Evolutionary conservation across 306 rosid genomes (phyloP), one percentile per base, ranked within the genome.

Genomic region (Malus sieversii): DNA sequence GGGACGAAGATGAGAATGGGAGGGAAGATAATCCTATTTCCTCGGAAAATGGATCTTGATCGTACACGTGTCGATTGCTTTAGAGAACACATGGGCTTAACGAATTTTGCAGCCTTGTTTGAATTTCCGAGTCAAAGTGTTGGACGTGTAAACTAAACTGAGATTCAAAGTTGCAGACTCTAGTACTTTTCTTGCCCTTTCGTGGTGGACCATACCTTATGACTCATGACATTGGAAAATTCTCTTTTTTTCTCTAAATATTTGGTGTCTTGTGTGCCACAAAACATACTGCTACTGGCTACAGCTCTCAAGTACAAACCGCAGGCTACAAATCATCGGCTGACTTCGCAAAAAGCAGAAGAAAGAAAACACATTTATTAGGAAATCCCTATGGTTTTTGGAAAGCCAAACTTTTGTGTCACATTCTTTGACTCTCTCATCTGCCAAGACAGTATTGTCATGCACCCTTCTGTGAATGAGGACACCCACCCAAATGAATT

Each of bases 81-180:
- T 2, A 25, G 61, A 29, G 45, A n/a, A 27, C 55, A 75, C 48
- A 0, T 12, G 66, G 76, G 33, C 33, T 5, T 2, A 20, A 18
- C 75, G 12, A 11, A 35, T 32, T n/a, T 38, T 71, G 62, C 80
- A 10, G 70, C 42, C 60, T 32, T 13, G 10, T 4, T 70, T 3
- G 72, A 75, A 66, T 10, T 60, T 38, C 42, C 32, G n/a, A 76
- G 84, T 83, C 86, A 79, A 76, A 83, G 32, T n/a, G 44, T 64
- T 42, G 70, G 35, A 25, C 32, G 20, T 27, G 52, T 20, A n/a
- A 13, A 65, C 48, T 38, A 18, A 51, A n/a, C 52, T 32, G 30
- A 11, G 48, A 20, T 35, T 81, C 58, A 51, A 76, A 40, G 53
- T 66, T 48, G 9, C 16, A 63, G 80, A 29, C 77, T 10, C 77